A percentile compares a stretch with the other conserved stretches of the same genome.
These are phyloP conservation scores for Trichoderma lentiforme DNA, from an alignment of 2,329 filamentous ascomycete species.

Conservation along the genomic window DNA sequence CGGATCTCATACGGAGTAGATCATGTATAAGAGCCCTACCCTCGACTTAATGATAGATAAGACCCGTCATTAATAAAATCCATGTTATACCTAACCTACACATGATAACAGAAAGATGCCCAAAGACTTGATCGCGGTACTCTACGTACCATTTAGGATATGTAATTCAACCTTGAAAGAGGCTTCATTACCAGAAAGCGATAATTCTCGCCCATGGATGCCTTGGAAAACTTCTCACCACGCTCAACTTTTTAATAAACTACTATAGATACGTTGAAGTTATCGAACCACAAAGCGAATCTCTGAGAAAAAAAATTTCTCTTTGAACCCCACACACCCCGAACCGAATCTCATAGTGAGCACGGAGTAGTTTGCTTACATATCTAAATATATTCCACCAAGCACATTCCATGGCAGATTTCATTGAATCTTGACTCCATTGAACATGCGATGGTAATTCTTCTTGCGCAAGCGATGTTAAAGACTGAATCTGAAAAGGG, in stretches of 20 bases:
- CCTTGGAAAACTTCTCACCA: neutral
- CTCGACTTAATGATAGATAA: neutral
- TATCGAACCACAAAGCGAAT: neutral
- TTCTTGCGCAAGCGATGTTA: neutral
- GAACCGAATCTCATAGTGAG: neutral
- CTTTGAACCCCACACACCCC: neutral
- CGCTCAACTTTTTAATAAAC: accelerated
- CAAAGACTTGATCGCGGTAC: neutral
- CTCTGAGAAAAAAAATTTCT: too few relatives aligned
- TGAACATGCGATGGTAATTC: neutral
- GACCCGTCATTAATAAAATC: neutral
- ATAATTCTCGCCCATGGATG: neutral
- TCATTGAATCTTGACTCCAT: neutral
- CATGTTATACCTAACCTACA: neutral
- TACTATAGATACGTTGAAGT: neutral
- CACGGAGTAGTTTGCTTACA: neutral
- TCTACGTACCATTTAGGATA: neutral
- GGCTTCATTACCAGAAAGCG: neutral
- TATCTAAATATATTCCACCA: neutral
- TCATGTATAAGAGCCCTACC: neutral
- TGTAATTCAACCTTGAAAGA: neutral
- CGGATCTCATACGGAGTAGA: neutral
- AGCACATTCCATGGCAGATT: neutral
- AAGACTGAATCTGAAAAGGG: neutral
- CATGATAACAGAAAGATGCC: neutral